Percentiles rank a stretch among this genome's conserved stretches.
Evolutionary conservation across 2,329 filamentous ascomycete genomes (phyloP).

Genomic region (Claviceps quebecensis): DNA sequence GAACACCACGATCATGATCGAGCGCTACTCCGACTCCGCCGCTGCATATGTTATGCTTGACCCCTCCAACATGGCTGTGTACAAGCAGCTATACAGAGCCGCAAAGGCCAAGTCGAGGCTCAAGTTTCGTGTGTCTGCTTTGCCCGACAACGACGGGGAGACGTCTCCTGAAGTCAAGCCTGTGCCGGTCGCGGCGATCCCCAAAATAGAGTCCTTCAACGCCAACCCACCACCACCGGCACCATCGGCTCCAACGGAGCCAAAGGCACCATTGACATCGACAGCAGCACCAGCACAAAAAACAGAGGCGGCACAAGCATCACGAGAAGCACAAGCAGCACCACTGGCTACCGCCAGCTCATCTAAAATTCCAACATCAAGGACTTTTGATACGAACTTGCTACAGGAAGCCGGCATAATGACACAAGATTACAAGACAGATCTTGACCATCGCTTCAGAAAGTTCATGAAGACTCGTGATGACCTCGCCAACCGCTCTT

Average conservation of each 20-base stretch:
- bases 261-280: too few species aligned
- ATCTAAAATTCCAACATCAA: slow-evolving; percentile 12
- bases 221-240: slow-evolving; percentile 8
- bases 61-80: slow-evolving; percentile 62
- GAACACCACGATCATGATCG: slow-evolving; percentile 44
- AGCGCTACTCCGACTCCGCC: slow-evolving; percentile 92
- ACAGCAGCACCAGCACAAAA: too few species aligned
- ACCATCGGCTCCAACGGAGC: too few species aligned
- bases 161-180: slow-evolving; percentile 24
- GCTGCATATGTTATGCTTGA: slow-evolving; percentile 69
- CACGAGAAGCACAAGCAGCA: background rate
- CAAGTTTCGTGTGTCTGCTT: slow-evolving; percentile 59
- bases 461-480: slow-evolving; percentile 13
- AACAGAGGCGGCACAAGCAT: too few species aligned
- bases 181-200: slow-evolving; percentile 15
- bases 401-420: slow-evolving; percentile 16
- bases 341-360: slow-evolving; percentile 6
- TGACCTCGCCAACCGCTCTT: slow-evolving; percentile 5
- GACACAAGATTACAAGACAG: slow-evolving; percentile 11
- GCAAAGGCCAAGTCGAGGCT: slow-evolving; percentile 98
- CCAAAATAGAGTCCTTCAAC: background rate
- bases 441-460: slow-evolving; percentile 16
- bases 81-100: slow-evolving; percentile 92
- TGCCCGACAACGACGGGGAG: slow-evolving; percentile 18
- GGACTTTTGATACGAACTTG: slow-evolving; percentile 13